Evolutionary conservation across 192 early-diverging fungal genomes (phyloP).

Genomic region (Spizellomyces sp.): DNA sequence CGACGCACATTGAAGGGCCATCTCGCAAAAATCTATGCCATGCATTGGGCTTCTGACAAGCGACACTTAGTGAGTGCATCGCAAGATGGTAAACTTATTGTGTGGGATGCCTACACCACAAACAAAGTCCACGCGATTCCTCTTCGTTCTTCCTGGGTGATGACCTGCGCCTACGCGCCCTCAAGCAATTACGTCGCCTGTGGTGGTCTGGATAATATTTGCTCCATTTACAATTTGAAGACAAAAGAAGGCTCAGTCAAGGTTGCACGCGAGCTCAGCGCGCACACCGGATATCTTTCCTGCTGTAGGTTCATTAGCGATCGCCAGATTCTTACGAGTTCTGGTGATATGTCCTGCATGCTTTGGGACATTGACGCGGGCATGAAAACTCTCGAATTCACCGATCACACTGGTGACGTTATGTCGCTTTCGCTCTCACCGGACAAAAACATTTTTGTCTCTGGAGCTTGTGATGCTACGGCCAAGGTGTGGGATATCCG

Average conservation of each 20-base stretch:
- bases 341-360: constrained; percentile 99
- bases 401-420: constrained; percentile 97
- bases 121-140: constrained; percentile 99
- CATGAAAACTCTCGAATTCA: constrained; percentile 95
- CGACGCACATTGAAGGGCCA: constrained; percentile 97
- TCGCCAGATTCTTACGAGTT: constrained; percentile 91
- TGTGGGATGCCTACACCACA: constrained; percentile 98
- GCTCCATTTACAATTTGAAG: constrained; percentile 97
- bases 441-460: constrained; percentile 96
- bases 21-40: constrained; percentile 98
- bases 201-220: constrained; percentile 99
- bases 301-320: constrained; percentile 98
- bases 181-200: constrained; percentile 98
- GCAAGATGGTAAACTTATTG: constrained; percentile 99
- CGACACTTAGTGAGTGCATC: constrained; percentile 97
- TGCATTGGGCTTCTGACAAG: constrained; percentile 99
- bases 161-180: constrained; percentile 99
- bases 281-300: constrained; percentile 96
- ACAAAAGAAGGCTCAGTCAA: constrained; percentile 93
- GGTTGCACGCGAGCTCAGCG: constrained; percentile 92
- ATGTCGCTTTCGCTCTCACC: constrained; percentile 95
- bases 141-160: constrained; percentile 98
- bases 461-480: constrained; percentile 97
- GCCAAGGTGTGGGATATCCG: constrained; percentile 99
- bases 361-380: constrained; percentile 99